These are phyloP conservation scores for Peronospora farinosa DNA, from an alignment of 352 stramenopile species.

Conservation along the genomic window DNA sequence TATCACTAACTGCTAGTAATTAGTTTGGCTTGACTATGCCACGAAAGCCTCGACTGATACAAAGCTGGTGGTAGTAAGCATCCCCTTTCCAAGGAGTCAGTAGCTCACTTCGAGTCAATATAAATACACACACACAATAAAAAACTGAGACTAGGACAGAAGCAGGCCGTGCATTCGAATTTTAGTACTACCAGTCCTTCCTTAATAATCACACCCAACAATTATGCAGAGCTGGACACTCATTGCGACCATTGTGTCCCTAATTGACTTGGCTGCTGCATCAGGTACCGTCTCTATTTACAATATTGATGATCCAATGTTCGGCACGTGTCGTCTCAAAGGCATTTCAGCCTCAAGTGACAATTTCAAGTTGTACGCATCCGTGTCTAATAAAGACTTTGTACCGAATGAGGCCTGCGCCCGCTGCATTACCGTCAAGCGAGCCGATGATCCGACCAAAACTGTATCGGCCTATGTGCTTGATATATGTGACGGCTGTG, in stretches of 20 bases:
- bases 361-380: constrained; percentile 80
- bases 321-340: constrained; percentile 66
- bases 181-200: too few relatives aligned
- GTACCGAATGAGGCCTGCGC: constrained; percentile 53
- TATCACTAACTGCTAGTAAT: neutral
- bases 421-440: constrained; percentile 68
- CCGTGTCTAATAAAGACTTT: constrained; percentile 51
- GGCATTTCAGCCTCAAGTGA: constrained; percentile 46
- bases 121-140: constrained; percentile 6
- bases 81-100: neutral
- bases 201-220: neutral
- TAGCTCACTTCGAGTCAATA: constrained; percentile 4
- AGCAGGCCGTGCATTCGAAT: neutral
- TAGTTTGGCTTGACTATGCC: neutral
- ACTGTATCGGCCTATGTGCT: constrained; percentile 63
- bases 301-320: constrained; percentile 51
- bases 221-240: constrained; percentile 17
- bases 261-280: constrained; percentile 11
- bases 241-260: constrained; percentile 2
- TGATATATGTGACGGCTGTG: constrained; percentile 56
- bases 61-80: constrained; percentile 1
- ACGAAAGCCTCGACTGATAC: neutral
- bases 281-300: constrained; percentile 42
- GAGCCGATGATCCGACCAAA: constrained; percentile 37
- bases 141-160: constrained; percentile 11